phyloP scores from a whole-genome alignment of 345 rosid genomes.

The Physaria fendleri region DNA sequence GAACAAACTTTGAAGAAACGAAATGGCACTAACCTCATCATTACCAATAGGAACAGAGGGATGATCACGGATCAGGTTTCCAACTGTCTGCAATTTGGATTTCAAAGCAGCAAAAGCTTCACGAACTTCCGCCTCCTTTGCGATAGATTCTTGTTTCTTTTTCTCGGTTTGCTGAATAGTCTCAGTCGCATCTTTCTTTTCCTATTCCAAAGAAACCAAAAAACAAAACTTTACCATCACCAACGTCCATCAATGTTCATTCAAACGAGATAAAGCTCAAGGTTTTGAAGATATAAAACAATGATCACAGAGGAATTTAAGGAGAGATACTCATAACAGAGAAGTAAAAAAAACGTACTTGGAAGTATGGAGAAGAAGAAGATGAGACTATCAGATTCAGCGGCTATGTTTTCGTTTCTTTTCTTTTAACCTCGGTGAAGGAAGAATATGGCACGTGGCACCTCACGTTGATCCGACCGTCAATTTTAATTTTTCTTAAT shows the following conservation, averaged over 20 bases:
- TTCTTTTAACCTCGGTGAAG: no score
- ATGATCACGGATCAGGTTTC: slow-evolving; percentile 90
- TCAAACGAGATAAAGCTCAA: not conserved
- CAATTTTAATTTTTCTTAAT: no score
- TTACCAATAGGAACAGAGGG: slow-evolving; percentile 65
- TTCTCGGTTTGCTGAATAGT: slow-evolving; percentile 41
- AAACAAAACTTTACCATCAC: not conserved
- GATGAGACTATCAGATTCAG: no score
- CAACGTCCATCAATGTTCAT: not conserved
- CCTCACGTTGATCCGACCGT: no score
- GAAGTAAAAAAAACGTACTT: no score
- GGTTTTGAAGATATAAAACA: no score
- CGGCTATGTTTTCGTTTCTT: no score
- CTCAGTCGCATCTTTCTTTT: slow-evolving; percentile 42
- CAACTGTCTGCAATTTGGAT: slow-evolving; percentile 56
- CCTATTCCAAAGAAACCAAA: slow-evolving; percentile 17
- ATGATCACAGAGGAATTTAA: no score
- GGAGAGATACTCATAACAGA: no score
- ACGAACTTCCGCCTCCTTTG: slow-evolving; percentile 65
- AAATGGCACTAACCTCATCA: slow-evolving; percentile 52
- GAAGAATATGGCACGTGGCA: no score
- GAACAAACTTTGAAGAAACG: not conserved
- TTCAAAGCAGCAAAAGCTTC: slow-evolving; percentile 49
- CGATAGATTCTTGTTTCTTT: slow-evolving; percentile 41
- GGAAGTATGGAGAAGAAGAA: no score